Evolutionary conservation across 495 filamentous ascomycete species (phyloP).

Genomic region (Cudoniella acicularis): DNA sequence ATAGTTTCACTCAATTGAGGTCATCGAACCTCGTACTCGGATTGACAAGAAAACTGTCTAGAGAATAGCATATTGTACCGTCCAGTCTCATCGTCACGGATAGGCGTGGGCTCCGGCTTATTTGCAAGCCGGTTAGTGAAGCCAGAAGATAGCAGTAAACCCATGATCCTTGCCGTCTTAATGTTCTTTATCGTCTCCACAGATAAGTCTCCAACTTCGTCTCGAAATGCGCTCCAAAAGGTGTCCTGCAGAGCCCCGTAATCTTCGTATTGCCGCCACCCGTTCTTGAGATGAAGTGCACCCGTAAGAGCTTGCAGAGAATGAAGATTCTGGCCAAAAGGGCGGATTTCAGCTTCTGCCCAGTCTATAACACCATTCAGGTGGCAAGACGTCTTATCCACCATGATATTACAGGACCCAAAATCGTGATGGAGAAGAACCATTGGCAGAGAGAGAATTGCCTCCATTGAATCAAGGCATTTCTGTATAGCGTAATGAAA

Average conservation of each 20-base stretch:
- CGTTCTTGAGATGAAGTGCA: constrained; percentile 31
- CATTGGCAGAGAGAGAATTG: constrained; percentile 37
- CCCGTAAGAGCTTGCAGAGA: constrained; percentile 32
- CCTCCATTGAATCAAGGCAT: constrained; percentile 27
- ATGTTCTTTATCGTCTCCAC: constrained; percentile 30
- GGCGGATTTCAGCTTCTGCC: constrained; percentile 36
- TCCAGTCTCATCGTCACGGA: constrained; percentile 35
- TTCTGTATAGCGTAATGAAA: constrained; percentile 34
- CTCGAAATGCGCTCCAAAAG: constrained; percentile 35
- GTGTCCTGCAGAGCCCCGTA: constrained; percentile 29
- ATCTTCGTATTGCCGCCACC: constrained; percentile 36
- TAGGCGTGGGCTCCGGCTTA: constrained; percentile 31
- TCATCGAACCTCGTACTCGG: constrained; percentile 32
- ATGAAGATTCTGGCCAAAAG: constrained; percentile 38
- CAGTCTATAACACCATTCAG: constrained; percentile 40
- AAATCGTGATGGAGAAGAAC: constrained; percentile 38
- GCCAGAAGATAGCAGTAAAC: constrained; percentile 32
- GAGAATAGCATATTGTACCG: constrained; percentile 35
- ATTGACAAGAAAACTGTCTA: constrained; percentile 38
- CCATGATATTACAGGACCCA: constrained; percentile 36
- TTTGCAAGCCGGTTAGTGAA: constrained; percentile 40
- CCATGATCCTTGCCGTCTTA: constrained; percentile 35
- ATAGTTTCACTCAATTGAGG: too few relatives aligned
- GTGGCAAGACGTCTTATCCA: constrained; percentile 32
- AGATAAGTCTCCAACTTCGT: constrained; percentile 30